Base-by-base conservation (phyloP, 2,329 filamentous ascomycete genomes). In the Dendryphion nanum region DNA sequence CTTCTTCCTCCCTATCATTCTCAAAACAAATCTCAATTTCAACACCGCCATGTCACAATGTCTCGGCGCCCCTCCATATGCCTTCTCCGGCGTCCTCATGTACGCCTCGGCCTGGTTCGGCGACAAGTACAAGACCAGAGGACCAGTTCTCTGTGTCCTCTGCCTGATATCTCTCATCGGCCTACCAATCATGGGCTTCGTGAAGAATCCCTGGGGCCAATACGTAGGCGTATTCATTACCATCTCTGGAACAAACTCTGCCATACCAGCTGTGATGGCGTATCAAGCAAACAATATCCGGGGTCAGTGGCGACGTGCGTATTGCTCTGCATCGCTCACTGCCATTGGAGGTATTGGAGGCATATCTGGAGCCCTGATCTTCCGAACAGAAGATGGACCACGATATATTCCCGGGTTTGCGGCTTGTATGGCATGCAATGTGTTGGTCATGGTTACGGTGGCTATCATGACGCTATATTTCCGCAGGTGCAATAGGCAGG, bases 201-300 rank as follows among this genome's bases (percentile, higher is more conserved):
- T 40, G 1, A 21, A 31, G 3, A 55, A 52, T 35, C 44, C 51
- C 18, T 48, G 45, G 14, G 53, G 40, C 6, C 40, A 53, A 12
- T 61, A 61, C 44, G 56, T 58, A 29, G 54, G 57, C 24, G 37
- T 42, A 2, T 61, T 57, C 37, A 42, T 61, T 6, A 54, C 52
- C 6, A 46, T 54, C 6, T 40, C 40, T 19, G 54, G 54, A 10
- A 37, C 40, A 1, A 52, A 55, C 30, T 45, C 41, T 19, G 20
- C 49, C 50, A 36, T 59, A 1, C 55, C 54, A 0, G 42, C 45
- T 5, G 48, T 59, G 6, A 42, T 60, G 16, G 48, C 57, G 7
- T 60, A 53, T 21, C 57, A 60, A 26, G 50, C 49, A 28, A 42
- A 38, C 36, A 42, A 42, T 19, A 42, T 42, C 20, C 35, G 40